Evolutionary conservation across 345 rosid species (phyloP).

Genomic region (Linum usitatissimum): DNA sequence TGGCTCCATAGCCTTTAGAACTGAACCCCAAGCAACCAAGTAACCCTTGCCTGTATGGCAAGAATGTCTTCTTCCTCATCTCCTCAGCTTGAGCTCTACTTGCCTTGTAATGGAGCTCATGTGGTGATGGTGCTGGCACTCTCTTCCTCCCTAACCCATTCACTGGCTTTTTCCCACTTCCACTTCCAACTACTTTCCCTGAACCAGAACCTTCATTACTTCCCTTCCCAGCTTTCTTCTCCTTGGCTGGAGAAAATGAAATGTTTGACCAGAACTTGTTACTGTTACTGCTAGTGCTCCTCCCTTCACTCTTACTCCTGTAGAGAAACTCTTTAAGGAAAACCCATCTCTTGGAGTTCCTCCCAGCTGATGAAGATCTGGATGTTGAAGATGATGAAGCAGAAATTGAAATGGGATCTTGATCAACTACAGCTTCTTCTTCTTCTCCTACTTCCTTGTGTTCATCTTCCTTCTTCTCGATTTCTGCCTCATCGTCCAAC

Average conservation of each 20-base stretch:
- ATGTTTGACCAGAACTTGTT: conserved; percentile 46
- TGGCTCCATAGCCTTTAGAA: conserved; percentile 88
- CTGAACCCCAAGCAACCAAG: conserved; percentile 96
- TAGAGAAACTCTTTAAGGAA: conserved; percentile 76
- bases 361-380: conserved; percentile 72
- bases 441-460: conserved; percentile 14
- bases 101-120: conserved; percentile 82
- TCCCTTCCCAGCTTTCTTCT: conserved; percentile 27
- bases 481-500: conserved; percentile 22
- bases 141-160: conserved; percentile 56
- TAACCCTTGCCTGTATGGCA: conserved; percentile 89
- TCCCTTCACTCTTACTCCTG: conserved; percentile 87
- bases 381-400: conserved; percentile 86
- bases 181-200: neutral
- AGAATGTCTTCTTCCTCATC: conserved; percentile 86
- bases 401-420: conserved; percentile 34
- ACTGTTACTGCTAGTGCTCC: conserved; percentile 63
- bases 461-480: conserved; percentile 4
- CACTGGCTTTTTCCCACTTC: conserved; percentile 30
- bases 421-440: conserved; percentile 16
- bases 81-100: conserved; percentile 93
- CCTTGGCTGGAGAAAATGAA: conserved; percentile 53
- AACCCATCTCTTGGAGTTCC: conserved; percentile 93
- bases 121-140: conserved; percentile 55
- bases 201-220: conserved; percentile 1